A percentile compares a stretch with the other conserved stretches of the same genome.
Conservation (phyloP, 75 land plant genomes). For the Selaginella tamariscina region DNA sequence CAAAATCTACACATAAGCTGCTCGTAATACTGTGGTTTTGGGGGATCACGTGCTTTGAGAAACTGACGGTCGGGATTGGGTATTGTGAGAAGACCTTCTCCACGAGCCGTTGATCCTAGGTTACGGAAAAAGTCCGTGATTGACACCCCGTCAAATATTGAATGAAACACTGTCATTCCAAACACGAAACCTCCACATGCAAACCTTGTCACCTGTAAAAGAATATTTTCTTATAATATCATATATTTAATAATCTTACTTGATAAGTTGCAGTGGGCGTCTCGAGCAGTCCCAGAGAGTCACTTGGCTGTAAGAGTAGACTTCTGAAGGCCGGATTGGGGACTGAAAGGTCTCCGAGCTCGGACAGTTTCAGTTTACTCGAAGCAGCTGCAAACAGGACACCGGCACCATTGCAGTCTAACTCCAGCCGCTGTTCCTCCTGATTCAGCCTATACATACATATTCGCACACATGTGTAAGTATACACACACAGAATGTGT, state of each 20-base stretch:
- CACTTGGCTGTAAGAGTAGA: constrained; percentile 12
- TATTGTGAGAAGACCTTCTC: not conserved
- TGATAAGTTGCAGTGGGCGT: not conserved
- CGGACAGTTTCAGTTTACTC: constrained; percentile 26
- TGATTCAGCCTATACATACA: not conserved
- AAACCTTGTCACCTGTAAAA: not conserved
- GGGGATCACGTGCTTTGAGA: constrained; percentile 27
- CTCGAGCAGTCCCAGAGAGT: not conserved
- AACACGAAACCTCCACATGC: constrained; percentile 2
- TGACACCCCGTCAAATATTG: not conserved
- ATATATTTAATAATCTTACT: not conserved
- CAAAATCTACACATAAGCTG: not conserved
- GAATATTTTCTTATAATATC: not conserved
- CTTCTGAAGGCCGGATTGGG: constrained; percentile 40
- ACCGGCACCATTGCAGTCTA: constrained; percentile 25
- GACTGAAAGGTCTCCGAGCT: constrained; percentile 39
- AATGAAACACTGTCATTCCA: constrained; percentile 5
- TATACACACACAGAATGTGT: too few relatives aligned
- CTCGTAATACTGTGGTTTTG: constrained; percentile 12
- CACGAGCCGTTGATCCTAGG: not conserved
- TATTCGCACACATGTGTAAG: too few relatives aligned
- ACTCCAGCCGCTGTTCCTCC: not conserved
- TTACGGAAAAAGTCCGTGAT: constrained; percentile 1
- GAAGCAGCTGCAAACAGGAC: constrained; percentile 34
- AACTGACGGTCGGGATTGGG: constrained; percentile 22